Evolutionary conservation across 345 rosid species (phyloP).

Genomic region (Linum usitatissimum): DNA sequence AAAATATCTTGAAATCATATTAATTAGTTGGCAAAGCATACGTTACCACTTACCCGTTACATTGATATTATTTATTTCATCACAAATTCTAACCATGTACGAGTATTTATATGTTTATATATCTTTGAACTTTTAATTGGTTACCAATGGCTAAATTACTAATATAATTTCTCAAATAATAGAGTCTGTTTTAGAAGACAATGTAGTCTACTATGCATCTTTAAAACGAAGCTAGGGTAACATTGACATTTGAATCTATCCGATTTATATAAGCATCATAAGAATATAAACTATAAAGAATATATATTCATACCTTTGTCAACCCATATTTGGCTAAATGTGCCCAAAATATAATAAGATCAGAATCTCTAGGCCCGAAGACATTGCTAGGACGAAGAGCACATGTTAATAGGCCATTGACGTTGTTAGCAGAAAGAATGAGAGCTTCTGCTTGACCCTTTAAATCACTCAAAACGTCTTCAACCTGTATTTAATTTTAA

Average conservation of each 20-base stretch:
- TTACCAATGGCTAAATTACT: too few relatives aligned
- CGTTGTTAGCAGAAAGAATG: slow-evolving; percentile 57
- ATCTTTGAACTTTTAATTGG: too few relatives aligned
- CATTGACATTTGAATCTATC: too few relatives aligned
- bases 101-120: too few relatives aligned
- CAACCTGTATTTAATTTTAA: slow-evolving; percentile 42
- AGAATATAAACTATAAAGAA: slow-evolving; percentile 1
- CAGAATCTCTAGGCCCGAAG: slow-evolving; percentile 79
- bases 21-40: background rate
- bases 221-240: slow-evolving; percentile 6
- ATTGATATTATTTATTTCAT: too few relatives aligned
- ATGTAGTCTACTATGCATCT: too few relatives aligned
- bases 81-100: too few relatives aligned
- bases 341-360: slow-evolving; percentile 45
- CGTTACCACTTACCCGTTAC: background rate
- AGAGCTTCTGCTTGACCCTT: slow-evolving; percentile 89
- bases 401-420: slow-evolving; percentile 79
- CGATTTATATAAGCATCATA: too few relatives aligned
- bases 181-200: too few relatives aligned
- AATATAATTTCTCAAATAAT: too few relatives aligned
- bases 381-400: slow-evolving; percentile 81
- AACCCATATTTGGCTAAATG: slow-evolving; percentile 67
- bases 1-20: background rate
- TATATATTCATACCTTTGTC: slow-evolving; percentile 56
- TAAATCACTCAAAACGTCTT: slow-evolving; percentile 56